Evolutionary conservation across 768 basidiomycete species (phyloP).

Genomic region (Suillus lakei): DNA sequence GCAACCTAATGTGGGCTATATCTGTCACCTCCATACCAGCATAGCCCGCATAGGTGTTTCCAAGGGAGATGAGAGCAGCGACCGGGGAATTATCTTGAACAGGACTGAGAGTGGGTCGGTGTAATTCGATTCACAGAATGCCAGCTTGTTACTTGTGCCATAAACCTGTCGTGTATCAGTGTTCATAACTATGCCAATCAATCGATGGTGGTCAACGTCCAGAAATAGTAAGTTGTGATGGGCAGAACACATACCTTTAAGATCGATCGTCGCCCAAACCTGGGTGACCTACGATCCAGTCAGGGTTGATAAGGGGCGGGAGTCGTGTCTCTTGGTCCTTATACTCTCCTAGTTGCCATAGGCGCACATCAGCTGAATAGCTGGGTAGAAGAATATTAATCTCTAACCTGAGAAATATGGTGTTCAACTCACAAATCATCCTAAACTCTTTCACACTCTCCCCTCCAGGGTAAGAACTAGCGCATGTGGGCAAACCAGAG

Average conservation of each 20-base stretch:
- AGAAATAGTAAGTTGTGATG: no score
- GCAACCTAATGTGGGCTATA: background rate
- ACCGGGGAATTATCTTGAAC: no score
- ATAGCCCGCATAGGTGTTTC: background rate
- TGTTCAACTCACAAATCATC: background rate
- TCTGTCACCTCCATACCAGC: background rate
- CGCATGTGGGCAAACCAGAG: conserved; percentile 4
- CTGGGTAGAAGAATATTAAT: background rate
- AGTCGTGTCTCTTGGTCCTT: background rate
- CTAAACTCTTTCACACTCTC: background rate
- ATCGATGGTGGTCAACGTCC: no score
- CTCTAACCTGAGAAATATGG: no score
- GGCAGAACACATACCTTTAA: background rate
- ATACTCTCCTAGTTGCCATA: conserved; percentile 10
- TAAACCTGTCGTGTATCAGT: no score
- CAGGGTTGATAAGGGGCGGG: background rate
- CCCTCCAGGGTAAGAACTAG: background rate
- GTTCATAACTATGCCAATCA: no score
- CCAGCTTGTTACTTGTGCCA: no score
- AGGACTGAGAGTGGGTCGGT: no score
- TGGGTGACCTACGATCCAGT: background rate
- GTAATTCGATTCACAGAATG: no score
- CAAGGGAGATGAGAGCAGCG: no score
- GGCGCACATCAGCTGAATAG: background rate
- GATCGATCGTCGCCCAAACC: background rate